Conservation (phyloP, 805 yeast genomes). For the Metschnikowia vanudenii region DNA sequence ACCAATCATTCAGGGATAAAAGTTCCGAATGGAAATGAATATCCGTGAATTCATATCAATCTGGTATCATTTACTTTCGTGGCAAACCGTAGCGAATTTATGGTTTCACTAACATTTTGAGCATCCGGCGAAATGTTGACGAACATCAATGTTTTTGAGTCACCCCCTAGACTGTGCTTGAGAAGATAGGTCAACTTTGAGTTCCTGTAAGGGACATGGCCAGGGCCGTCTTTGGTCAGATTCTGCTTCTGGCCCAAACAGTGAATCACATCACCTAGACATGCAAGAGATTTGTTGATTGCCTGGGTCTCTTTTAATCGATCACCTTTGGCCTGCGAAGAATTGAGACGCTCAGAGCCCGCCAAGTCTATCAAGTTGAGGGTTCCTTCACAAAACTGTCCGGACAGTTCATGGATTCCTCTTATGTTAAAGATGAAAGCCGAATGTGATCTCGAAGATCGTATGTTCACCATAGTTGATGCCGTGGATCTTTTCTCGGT, state of each 20-base stretch:
- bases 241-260: slow-evolving; percentile 49
- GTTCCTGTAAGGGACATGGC: slow-evolving; percentile 66
- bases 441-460: slow-evolving; percentile 90
- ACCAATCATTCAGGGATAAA: too few species aligned
- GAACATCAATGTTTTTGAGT: slow-evolving; percentile 89
- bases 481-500: slow-evolving; percentile 70
- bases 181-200: slow-evolving; percentile 78
- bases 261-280: slow-evolving; percentile 85
- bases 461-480: slow-evolving; percentile 73
- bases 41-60: slow-evolving; percentile 1
- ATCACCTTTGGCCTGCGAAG: slow-evolving; percentile 76
- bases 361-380: slow-evolving; percentile 88
- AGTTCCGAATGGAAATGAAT: too few species aligned
- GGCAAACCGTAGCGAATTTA: slow-evolving; percentile 87
- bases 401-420: slow-evolving; percentile 53
- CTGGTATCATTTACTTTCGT: slow-evolving; percentile 67
- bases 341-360: slow-evolving; percentile 82
- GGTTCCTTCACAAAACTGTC: slow-evolving; percentile 39
- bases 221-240: slow-evolving; percentile 20
- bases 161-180: slow-evolving; percentile 80
- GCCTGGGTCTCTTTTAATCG: slow-evolving; percentile 83
- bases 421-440: slow-evolving; percentile 63
- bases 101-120: slow-evolving; percentile 67
- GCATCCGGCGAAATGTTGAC: slow-evolving; percentile 76
- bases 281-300: slow-evolving; percentile 83